phyloP scores from a whole-genome alignment of 2,329 filamentous ascomycete species.

The Orbilia ellipsospora region DNA sequence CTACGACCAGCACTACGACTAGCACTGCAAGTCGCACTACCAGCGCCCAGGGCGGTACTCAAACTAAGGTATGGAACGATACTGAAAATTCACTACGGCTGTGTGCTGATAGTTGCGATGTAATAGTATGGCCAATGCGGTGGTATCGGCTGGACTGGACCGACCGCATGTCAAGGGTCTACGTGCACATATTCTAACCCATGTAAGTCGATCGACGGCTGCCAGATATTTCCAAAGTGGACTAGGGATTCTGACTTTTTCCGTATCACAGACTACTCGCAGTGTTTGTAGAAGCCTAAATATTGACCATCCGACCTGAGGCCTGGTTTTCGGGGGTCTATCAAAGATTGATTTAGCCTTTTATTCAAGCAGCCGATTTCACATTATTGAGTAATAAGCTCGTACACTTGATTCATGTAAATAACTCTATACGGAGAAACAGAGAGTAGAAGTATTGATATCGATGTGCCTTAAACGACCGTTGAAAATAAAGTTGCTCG shows the following conservation, averaged over 20 bases:
- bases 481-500: no score
- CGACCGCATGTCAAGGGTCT: conserved; percentile 22
- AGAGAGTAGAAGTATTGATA: no score
- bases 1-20: background rate
- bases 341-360: background rate
- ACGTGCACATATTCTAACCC: conserved; percentile 33
- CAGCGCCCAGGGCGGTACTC: conserved; percentile 3
- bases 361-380: no score
- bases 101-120: background rate
- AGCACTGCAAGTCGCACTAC: conserved; percentile 11
- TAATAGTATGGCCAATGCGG: conserved; percentile 32
- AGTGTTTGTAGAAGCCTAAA: conserved; percentile 12
- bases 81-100: background rate
- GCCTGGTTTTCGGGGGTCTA: background rate
- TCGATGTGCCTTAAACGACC: no score
- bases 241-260: conserved; percentile 1
- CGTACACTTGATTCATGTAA: no score
- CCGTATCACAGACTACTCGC: conserved; percentile 17
- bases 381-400: no score
- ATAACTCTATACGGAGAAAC: no score
- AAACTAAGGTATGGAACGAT: conserved; percentile 19
- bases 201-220: conserved; percentile 15
- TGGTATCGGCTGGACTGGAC: conserved; percentile 38
- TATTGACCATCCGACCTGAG: background rate
- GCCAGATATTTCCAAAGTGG: background rate